These are phyloP conservation scores for Echinochloa phyllopogon DNA, from an alignment of 176 grass and related monocot species.

Conservation along the genomic window DNA sequence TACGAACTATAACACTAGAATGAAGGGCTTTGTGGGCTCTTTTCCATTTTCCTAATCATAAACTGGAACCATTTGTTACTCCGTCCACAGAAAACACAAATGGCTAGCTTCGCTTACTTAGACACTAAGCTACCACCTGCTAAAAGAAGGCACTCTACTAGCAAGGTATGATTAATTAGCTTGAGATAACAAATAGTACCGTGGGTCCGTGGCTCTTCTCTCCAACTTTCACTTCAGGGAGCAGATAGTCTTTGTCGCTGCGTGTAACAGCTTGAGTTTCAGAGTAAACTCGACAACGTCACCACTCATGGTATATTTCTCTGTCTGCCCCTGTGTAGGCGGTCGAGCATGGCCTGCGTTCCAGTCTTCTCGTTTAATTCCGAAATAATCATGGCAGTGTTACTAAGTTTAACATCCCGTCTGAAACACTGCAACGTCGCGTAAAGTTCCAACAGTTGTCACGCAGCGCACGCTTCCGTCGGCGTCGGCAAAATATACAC, in stretches of 20 bases:
- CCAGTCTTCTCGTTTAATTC: too few relatives aligned
- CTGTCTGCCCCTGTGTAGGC: too few relatives aligned
- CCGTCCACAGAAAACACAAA: background rate
- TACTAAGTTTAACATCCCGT: too few relatives aligned
- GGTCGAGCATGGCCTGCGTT: too few relatives aligned
- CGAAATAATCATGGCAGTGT: too few relatives aligned
- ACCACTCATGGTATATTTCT: background rate
- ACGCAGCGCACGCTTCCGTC: background rate
- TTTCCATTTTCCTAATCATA: background rate
- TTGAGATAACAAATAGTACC: background rate
- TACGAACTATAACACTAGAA: background rate
- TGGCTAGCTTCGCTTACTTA: background rate
- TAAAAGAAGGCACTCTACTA: background rate
- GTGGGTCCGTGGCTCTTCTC: background rate
- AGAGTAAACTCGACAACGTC: background rate
- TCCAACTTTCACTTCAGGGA: background rate
- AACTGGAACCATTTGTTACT: background rate
- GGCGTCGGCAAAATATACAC: background rate
- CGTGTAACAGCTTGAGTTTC: background rate
- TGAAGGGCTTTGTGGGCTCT: background rate
- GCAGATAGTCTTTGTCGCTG: background rate
- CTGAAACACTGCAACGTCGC: background rate
- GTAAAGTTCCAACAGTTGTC: background rate
- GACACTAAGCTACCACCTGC: background rate
- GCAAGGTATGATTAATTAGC: background rate